phyloP scores from a whole-genome alignment of 176 grass and related monocot species.

The Lolium rigidum region DNA sequence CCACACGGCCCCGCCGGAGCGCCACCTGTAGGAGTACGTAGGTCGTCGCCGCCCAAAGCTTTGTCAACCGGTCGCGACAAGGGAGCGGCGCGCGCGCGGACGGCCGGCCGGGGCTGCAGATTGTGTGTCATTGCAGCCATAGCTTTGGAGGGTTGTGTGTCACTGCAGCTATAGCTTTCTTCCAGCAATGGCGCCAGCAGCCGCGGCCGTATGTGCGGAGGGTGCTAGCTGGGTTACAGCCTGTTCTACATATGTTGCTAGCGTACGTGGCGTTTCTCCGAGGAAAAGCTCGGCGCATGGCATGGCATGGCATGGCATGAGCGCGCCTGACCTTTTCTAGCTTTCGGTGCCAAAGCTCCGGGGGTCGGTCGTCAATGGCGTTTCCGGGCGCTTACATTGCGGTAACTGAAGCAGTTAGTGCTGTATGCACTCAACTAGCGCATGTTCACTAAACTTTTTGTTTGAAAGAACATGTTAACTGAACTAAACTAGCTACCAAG shows the following conservation, averaged over 20 bases:
- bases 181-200: slow-evolving; percentile 21
- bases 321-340: neutral
- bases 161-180: neutral
- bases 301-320: neutral
- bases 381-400: no score
- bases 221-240: neutral
- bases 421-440: no score
- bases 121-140: no score
- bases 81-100: neutral
- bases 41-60: neutral
- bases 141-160: no score
- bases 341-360: no score
- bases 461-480: no score
- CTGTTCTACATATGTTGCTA: neutral
- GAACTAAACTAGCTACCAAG: no score
- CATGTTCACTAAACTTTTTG: no score
- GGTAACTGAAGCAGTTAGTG: no score
- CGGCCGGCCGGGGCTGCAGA: neutral
- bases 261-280: neutral
- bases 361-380: no score
- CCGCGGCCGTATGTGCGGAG: slow-evolving; percentile 4
- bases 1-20: neutral
- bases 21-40: slow-evolving; percentile 11
- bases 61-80: neutral
- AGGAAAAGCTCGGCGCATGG: neutral